Evolutionary conservation across 2,329 filamentous ascomycete species (phyloP).

Genomic region (Calonectria pseudoreteaudii): DNA sequence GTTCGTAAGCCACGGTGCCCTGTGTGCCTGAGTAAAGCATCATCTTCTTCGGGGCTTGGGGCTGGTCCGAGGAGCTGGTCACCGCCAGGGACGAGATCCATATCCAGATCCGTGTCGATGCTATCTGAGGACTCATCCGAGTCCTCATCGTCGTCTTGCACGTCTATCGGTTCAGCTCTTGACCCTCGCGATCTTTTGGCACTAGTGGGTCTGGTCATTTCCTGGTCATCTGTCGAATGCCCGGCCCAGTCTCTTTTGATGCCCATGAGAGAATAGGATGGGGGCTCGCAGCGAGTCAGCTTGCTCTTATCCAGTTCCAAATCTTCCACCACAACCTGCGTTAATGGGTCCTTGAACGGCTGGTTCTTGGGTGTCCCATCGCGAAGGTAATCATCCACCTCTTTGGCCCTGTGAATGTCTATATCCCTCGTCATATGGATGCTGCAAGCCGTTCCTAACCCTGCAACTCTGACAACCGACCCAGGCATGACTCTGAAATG

Average conservation of each 20-base stretch:
- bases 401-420: neutral
- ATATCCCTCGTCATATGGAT: neutral
- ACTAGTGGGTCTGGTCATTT: neutral
- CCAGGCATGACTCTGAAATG: neutral
- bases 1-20: neutral
- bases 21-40: neutral
- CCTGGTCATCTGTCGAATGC: neutral
- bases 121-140: neutral
- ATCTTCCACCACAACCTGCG: neutral
- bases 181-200: neutral
- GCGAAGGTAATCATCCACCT: neutral
- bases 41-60: neutral
- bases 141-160: neutral
- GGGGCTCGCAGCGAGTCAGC: neutral
- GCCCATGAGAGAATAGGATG: neutral
- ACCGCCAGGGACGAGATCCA: neutral
- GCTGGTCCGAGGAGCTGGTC: too few species aligned
- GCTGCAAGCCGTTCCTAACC: neutral
- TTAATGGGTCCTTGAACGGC: neutral
- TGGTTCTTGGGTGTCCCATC: neutral
- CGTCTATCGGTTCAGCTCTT: neutral
- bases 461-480: neutral
- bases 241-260: neutral
- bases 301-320: neutral
- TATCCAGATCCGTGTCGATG: neutral